Evolutionary conservation across 768 basidiomycete species (phyloP).

Genomic region (Aureoboletus auriporus): DNA sequence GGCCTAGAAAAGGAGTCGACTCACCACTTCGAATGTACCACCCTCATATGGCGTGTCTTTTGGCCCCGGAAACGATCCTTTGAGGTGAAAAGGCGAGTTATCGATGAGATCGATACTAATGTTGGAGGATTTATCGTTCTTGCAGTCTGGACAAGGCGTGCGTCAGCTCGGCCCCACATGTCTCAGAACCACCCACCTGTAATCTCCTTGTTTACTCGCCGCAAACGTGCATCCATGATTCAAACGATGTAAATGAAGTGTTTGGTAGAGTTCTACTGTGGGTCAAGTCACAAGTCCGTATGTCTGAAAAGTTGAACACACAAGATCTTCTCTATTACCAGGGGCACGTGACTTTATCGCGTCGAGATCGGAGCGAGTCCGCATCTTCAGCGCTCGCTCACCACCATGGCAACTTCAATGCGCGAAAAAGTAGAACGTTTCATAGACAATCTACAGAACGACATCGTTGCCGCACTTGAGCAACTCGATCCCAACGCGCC

Average conservation of each 20-base stretch:
- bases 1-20: slow-evolving; percentile 29
- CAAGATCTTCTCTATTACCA: neutral
- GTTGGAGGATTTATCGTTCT: slow-evolving; percentile 88
- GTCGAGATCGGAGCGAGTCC: neutral
- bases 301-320: neutral
- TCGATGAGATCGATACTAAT: slow-evolving; percentile 86
- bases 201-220: slow-evolving; percentile 94
- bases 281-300: too few species aligned
- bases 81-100: slow-evolving; percentile 87
- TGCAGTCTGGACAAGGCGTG: slow-evolving; percentile 62
- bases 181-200: slow-evolving; percentile 46
- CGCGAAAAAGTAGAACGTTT: slow-evolving; percentile 74
- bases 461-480: slow-evolving; percentile 77
- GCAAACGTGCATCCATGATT: slow-evolving; percentile 79
- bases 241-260: too few species aligned
- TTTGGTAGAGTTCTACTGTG: too few species aligned
- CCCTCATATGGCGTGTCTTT: slow-evolving; percentile 93
- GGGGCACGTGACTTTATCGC: slow-evolving; percentile 25
- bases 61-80: slow-evolving; percentile 88
- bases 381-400: neutral
- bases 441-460: slow-evolving; percentile 70
- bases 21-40: slow-evolving; percentile 85
- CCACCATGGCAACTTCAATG: slow-evolving; percentile 43
- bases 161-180: slow-evolving; percentile 2
- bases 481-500: slow-evolving; percentile 67